These are phyloP conservation scores for Tetragonia tetragonoides DNA, from an alignment of 148 eudicot genomes.

Conservation along the genomic window DNA sequence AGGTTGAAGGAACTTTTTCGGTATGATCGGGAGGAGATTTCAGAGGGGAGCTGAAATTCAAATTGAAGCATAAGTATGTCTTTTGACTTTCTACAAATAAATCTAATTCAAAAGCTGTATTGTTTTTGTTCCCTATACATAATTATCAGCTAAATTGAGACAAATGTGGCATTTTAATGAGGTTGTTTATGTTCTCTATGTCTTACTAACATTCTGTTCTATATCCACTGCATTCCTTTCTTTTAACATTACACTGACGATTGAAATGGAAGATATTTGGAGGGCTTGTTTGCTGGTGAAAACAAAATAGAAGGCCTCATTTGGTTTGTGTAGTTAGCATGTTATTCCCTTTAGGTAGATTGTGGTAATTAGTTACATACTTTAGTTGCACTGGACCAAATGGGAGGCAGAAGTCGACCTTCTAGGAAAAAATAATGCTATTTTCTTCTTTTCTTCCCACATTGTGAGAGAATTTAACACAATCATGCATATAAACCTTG, in stretches of 20 bases:
- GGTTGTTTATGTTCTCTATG: not conserved
- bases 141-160: not conserved
- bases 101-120: not conserved
- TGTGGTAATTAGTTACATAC: too few species aligned
- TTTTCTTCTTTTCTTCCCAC: not conserved
- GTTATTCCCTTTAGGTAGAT: not conserved
- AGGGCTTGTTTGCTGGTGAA: not conserved
- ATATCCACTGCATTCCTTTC: not conserved
- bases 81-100: not conserved
- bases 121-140: not conserved
- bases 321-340: too few species aligned
- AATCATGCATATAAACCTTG: not conserved
- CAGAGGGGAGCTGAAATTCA: not conserved
- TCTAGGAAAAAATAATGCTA: not conserved
- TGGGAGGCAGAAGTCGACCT: not conserved
- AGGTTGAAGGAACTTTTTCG: slow-evolving; percentile 3
- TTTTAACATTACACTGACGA: too few species aligned
- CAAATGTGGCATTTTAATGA: not conserved
- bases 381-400: too few species aligned
- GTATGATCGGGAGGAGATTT: slow-evolving; percentile 1
- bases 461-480: slow-evolving; percentile 4
- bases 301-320: not conserved
- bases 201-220: not conserved
- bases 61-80: not conserved
- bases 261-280: not conserved